These are phyloP conservation scores for Wickerhamiella dianesei DNA, from an alignment of 805 yeast species.

Conservation along the genomic window DNA sequence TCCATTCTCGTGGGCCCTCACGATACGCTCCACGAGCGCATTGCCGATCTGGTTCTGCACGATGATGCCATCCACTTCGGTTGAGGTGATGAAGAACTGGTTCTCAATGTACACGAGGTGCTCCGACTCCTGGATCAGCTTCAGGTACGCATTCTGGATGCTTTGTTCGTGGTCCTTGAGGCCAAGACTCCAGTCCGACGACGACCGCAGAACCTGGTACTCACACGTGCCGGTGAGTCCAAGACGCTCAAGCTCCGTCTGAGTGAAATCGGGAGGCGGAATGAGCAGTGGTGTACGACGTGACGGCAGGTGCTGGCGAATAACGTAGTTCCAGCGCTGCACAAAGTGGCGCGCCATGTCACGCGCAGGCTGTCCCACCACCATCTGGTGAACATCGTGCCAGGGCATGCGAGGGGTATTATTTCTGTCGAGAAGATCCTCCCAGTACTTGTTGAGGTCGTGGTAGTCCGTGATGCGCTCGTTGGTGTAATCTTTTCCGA, in stretches of 20 bases:
- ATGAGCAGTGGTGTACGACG: constrained; percentile 81
- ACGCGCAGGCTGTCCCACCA: constrained; percentile 87
- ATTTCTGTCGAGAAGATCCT: constrained; percentile 78
- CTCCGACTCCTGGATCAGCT: constrained; percentile 78
- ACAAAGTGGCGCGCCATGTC: constrained; percentile 89
- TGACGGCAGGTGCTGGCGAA: constrained; percentile 89
- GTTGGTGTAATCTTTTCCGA: constrained; percentile 95
- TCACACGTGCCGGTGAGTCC: constrained; percentile 76
- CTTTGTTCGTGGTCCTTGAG: constrained; percentile 72
- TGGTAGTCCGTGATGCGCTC: constrained; percentile 84
- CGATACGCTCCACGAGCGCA: constrained; percentile 92
- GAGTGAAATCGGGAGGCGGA: constrained; percentile 81
- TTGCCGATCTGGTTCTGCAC: constrained; percentile 86
- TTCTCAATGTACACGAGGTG: constrained; percentile 92
- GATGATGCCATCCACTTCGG: constrained; percentile 59
- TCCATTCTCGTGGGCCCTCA: constrained; percentile 67
- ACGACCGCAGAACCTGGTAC: constrained; percentile 75
- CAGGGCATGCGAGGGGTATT: constrained; percentile 92
- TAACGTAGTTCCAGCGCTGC: constrained; percentile 90
- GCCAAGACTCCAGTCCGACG: constrained; percentile 90
- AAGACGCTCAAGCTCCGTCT: constrained; percentile 49
- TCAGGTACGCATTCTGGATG: constrained; percentile 84
- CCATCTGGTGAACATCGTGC: constrained; percentile 97
- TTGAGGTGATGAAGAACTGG: constrained; percentile 88
- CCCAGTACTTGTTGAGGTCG: constrained; percentile 72